Percentiles rank a stretch among this genome's conserved stretches.
phyloP scores from a whole-genome alignment of 306 rosid genomes.

The Castanopsis chinensis region DNA sequence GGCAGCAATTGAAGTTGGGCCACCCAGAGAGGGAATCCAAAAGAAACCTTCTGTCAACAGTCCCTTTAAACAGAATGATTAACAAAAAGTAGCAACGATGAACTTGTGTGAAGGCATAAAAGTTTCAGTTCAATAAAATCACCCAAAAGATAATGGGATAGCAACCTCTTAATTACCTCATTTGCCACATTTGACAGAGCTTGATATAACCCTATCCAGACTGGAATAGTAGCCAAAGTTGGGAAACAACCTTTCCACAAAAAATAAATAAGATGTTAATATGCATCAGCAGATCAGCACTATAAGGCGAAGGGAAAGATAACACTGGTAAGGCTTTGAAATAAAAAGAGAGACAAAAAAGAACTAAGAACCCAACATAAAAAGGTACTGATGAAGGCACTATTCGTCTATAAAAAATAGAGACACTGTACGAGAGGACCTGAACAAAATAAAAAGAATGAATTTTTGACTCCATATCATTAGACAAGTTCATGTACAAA shows the following conservation, averaged over 20 bases:
- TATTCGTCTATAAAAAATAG: neutral
- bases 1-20: slow-evolving; percentile 96
- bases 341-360: neutral
- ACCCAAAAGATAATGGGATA: neutral
- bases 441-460: neutral
- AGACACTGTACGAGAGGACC: neutral
- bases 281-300: neutral
- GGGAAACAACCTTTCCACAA: slow-evolving; percentile 77
- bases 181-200: slow-evolving; percentile 99
- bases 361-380: neutral
- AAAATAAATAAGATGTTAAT: slow-evolving; percentile 8
- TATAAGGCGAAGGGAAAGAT: neutral
- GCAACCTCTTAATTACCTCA: slow-evolving; percentile 52
- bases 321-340: neutral
- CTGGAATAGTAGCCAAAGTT: slow-evolving; percentile 97
- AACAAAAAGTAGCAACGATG: slow-evolving; percentile 31
- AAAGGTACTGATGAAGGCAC: neutral
- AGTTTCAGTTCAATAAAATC: neutral
- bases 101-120: neutral
- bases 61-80: slow-evolving; percentile 56
- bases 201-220: slow-evolving; percentile 97
- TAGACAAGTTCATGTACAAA: slow-evolving; percentile 9
- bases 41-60: slow-evolving; percentile 96
- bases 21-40: slow-evolving; percentile 99
- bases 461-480: slow-evolving; percentile 5